Evolutionary conservation across 176 grass and related monocot genomes (phyloP), one percentile per base, ranked within the genome.

Genomic region (Chrysopogon serrulatus): DNA sequence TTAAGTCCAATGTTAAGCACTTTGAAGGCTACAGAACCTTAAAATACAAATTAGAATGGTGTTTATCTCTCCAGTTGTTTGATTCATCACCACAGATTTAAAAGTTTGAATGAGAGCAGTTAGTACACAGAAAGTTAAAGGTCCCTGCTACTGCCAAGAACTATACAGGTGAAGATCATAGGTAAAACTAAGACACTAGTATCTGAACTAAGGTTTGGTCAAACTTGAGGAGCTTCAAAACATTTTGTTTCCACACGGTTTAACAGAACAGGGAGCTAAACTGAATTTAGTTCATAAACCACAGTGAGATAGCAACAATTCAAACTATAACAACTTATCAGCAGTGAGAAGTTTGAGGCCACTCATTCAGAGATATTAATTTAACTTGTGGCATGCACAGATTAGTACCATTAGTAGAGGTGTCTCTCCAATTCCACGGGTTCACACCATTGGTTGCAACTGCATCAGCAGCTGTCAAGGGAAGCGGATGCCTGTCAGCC

Each of bases 361-460:
- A 78, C 51, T 62, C 33, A 43, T 77, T 71, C 2, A 24, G 41
- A 83, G 13, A 47, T 23, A 84, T 32, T 35, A 24, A 5, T 65
- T 72, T 37, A 61, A 34, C 23, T 79, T 86, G 57, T 14, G 60
- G 15, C 37, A 21, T 63, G 48, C 56, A 12, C 32, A 64, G 30
- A 86, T 49, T 39, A 27, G 24, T 79, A 99, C 97, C 93, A 21
- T 94, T 94, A 78, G 94, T 88, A 81, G 93, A 88, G 49, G 97
- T 86, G 66, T 99, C 93, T 86, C 97, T 92, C 93, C 97, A 96
- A 70, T 94, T 99, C 97, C 97, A 99, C 65, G 91, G 90, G 79
- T 92, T 93, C 24, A 95, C 83, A 89, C 96, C 91, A 71, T 95
- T 94, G 47, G 91, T 93, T 86, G 85, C 89, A 78, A 87, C 93